Conservation (phyloP, 805 yeast genomes). For the Brettanomyces bruxellensis region DNA sequence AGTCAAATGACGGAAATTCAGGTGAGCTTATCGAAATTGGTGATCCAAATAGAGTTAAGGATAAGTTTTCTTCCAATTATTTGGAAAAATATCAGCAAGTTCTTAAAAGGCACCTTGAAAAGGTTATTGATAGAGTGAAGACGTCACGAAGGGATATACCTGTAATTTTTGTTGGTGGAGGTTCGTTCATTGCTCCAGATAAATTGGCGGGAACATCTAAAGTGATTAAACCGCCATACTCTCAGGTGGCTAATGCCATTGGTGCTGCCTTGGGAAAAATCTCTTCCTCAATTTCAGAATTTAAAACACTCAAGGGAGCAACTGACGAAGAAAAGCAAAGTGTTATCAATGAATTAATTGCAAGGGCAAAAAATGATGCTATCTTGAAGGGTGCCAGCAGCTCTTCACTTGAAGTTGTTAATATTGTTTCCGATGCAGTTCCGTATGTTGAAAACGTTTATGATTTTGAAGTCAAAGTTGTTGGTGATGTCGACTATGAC, state of each 20-base stretch:
- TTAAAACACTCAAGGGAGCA: conserved; percentile 2
- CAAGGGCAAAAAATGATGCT: conserved; percentile 5
- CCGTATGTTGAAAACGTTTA: conserved; percentile 23
- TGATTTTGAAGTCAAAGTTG: conserved; percentile 27
- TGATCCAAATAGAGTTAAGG: conserved; percentile 14
- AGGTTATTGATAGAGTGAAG: conserved; percentile 36
- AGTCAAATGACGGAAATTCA: conserved; percentile 16
- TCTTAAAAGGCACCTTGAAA: conserved; percentile 25
- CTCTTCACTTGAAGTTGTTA: conserved; percentile 12
- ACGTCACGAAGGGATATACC: conserved; percentile 33
- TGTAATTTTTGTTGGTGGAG: conserved; percentile 41
- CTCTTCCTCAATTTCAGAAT: conserved; percentile 16
- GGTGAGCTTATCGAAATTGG: conserved; percentile 5
- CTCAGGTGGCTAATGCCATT: conserved; percentile 40
- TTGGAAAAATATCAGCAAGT: neutral
- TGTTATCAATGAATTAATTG: conserved; percentile 6
- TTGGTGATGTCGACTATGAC: conserved; percentile 32
- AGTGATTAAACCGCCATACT: conserved; percentile 32
- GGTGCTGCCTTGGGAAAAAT: conserved; percentile 42
- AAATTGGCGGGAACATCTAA: conserved; percentile 29
- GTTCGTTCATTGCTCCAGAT: conserved; percentile 35
- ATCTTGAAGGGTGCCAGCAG: conserved; percentile 16
- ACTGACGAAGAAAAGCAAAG: conserved; percentile 3
- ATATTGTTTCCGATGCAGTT: conserved; percentile 18
- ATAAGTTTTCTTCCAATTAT: conserved; percentile 7